Conservation (phyloP, 345 rosid genomes). For the Anastatica hierochuntica region DNA sequence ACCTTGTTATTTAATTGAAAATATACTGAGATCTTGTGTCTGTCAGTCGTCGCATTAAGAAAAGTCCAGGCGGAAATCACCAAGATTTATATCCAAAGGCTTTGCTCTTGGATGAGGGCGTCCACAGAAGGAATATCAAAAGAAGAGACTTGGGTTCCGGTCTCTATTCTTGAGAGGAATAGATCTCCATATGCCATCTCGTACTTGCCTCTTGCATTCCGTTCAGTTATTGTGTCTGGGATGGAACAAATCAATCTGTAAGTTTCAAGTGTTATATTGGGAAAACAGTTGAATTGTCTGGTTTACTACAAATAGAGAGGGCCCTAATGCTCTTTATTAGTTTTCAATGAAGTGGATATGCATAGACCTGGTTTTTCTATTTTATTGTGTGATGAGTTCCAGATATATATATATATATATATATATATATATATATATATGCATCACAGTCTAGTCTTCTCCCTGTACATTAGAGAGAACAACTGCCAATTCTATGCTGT, state of each 20-base stretch:
- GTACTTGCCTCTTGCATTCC: slow-evolving; percentile 79
- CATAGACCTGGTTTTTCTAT: too few relatives aligned
- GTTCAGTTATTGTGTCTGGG: slow-evolving; percentile 59
- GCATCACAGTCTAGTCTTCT: too few relatives aligned
- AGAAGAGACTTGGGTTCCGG: slow-evolving; percentile 85
- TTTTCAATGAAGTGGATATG: too few relatives aligned
- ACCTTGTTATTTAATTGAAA: slow-evolving; percentile 13
- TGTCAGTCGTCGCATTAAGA: slow-evolving; percentile 61
- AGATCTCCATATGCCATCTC: slow-evolving; percentile 84
- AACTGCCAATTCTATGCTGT: too few relatives aligned
- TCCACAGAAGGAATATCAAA: slow-evolving; percentile 60
- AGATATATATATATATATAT: too few relatives aligned
- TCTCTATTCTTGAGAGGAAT: slow-evolving; percentile 87
- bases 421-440: too few relatives aligned
- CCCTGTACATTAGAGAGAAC: too few relatives aligned
- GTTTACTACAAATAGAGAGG: too few relatives aligned
- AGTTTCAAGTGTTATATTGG: slow-evolving; percentile 26
- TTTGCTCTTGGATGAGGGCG: slow-evolving; percentile 94
- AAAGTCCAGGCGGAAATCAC: slow-evolving; percentile 68
- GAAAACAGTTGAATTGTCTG: too few relatives aligned
- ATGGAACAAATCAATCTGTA: slow-evolving; percentile 87
- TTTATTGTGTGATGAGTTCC: too few relatives aligned
- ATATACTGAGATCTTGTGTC: slow-evolving; percentile 20
- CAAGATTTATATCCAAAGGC: slow-evolving; percentile 71
- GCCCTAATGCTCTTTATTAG: too few relatives aligned